A percentile compares a stretch with the other conserved stretches of the same genome.
Evolutionary conservation across 2,329 filamentous ascomycete genomes (phyloP).

Genomic region (Intubia oerlemansii): DNA sequence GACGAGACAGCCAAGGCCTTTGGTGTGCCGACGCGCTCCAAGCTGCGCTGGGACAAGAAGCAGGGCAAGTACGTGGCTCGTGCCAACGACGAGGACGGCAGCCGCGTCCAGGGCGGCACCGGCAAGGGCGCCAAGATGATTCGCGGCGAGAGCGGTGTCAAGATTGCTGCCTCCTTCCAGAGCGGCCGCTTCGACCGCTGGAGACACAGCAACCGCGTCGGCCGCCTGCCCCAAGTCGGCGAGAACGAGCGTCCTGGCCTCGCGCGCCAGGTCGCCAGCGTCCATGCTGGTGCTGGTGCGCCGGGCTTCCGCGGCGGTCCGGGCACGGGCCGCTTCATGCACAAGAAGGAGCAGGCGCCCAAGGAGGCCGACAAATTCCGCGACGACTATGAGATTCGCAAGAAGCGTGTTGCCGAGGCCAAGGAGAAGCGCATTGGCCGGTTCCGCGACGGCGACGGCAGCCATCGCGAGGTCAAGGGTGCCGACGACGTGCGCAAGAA

Average conservation of each 20-base stretch:
- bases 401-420: slow-evolving; percentile 74
- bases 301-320: slow-evolving; percentile 5
- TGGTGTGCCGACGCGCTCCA: slow-evolving; percentile 49
- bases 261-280: slow-evolving; percentile 10
- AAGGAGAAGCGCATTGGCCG: slow-evolving; percentile 63
- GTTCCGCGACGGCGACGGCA: slow-evolving; percentile 52
- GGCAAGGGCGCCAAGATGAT: slow-evolving; percentile 40
- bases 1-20: slow-evolving; percentile 70
- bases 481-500: slow-evolving; percentile 71
- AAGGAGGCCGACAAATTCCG: slow-evolving; percentile 85
- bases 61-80: slow-evolving; percentile 83
- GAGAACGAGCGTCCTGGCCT: slow-evolving; percentile 43
- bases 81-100: slow-evolving; percentile 89
- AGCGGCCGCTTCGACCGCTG: slow-evolving; percentile 85
- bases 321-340: slow-evolving; percentile 44
- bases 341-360: slow-evolving; percentile 71
- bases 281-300: slow-evolving; percentile 11
- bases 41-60: slow-evolving; percentile 94
- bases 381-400: slow-evolving; percentile 75
- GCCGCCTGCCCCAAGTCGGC: slow-evolving; percentile 58
- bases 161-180: slow-evolving; percentile 86
- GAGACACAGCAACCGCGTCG: slow-evolving; percentile 69
- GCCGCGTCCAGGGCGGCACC: slow-evolving; percentile 23
- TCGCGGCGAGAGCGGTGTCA: slow-evolving; percentile 76
- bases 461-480: slow-evolving; percentile 57